Evolutionary conservation across 192 early-diverging fungal species (phyloP).

Genomic region (Backusella circina): DNA sequence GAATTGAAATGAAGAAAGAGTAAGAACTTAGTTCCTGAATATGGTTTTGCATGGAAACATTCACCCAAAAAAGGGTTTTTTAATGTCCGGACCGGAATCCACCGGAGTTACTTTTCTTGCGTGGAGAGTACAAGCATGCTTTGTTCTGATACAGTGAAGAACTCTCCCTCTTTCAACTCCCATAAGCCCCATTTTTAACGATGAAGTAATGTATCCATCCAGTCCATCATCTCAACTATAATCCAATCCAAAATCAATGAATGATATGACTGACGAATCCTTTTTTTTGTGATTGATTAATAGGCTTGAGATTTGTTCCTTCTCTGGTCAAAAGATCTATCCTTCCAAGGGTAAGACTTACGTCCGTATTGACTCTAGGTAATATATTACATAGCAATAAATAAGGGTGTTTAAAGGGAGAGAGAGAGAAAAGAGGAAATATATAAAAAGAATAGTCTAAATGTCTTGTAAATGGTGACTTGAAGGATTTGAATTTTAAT

Average conservation of each 20-base stretch:
- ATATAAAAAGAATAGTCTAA: neutral
- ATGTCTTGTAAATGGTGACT: neutral
- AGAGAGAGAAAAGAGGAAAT: neutral
- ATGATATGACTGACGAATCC: slow-evolving; percentile 5
- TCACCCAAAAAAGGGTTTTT: neutral
- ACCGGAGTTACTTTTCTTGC: neutral
- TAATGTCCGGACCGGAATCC: neutral
- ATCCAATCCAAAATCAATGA: neutral
- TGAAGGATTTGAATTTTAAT: neutral
- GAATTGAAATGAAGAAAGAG: neutral
- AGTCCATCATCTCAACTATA: slow-evolving; percentile 3
- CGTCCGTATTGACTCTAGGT: slow-evolving; percentile 90
- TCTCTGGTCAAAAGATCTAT: slow-evolving; percentile 99
- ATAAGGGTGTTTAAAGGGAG: neutral
- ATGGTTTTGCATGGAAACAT: neutral
- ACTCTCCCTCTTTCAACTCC: slow-evolving; percentile 16
- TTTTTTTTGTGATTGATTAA: neutral
- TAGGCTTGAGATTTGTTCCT: slow-evolving; percentile 91
- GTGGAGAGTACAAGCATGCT: slow-evolving; percentile 3
- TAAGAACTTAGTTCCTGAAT: neutral
- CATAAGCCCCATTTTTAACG: slow-evolving; percentile 17
- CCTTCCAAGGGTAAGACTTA: slow-evolving; percentile 95
- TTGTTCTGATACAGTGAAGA: neutral
- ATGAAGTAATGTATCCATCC: slow-evolving; percentile 20
- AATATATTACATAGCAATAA: neutral